Evolutionary conservation across 768 basidiomycete genomes (phyloP), one percentile per base, ranked within the genome.

Genomic region (Pisolithus sp.): DNA sequence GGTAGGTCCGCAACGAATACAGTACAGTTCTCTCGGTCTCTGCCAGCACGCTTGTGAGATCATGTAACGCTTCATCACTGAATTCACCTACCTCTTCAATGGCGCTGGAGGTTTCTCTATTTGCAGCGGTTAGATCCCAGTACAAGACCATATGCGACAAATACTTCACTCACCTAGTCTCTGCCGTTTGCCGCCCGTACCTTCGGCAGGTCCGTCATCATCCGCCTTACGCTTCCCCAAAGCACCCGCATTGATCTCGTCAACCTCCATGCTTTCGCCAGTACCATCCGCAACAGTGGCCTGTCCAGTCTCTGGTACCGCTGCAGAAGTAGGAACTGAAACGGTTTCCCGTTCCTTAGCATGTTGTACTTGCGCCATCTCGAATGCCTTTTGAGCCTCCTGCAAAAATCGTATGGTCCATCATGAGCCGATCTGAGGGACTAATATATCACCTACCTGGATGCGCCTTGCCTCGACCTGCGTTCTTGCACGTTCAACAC

Each of bases 21-120:
- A 0, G 93, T 95, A 26, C 85, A 82, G 59, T 97, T 89, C 71
- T 99, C 96, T 43, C 96, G 91, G 70, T 99, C 96, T 57, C 95
- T 94, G 53, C 12, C 43, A 12, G 15, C 34, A 7, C 4, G 17
- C 20, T 46, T n/a, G 3, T 47, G 13, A 28, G 17, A 42, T 26
- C 8, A 18, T 46, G 53, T 30, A 44, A 24, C 50, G n/a, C 37
- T 36, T 17, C 39, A 55, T 18, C 39, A 4, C 8, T 18, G 17
- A 17, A 45, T 34, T 34, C 34, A 51, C 43, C 12, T 51, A 86
- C 87, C 87, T 74, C 68, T 88, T 89, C 26, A 86, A 65, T 7
- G 76, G 70, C 1, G 64, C 66, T 10, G 72, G 64, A 49, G 76
- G 76, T 51, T 71, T 59, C 60, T 81, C 79, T 80, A 49, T 13